phyloP scores from a whole-genome alignment of 345 rosid species.

The Carallia brachiata region DNA sequence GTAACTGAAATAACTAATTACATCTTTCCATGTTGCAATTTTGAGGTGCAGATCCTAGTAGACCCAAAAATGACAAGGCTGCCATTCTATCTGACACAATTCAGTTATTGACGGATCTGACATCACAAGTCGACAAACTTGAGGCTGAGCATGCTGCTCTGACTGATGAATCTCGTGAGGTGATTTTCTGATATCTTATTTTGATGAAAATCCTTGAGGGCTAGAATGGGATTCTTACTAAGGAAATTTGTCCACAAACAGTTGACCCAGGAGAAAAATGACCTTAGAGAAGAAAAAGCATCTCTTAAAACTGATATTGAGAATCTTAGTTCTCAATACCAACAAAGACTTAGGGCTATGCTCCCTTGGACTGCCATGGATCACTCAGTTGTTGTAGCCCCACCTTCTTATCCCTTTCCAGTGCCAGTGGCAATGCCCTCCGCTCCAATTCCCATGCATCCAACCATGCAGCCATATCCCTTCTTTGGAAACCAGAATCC shows the following conservation, averaged over 20 bases:
- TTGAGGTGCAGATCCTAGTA: slow-evolving; percentile 62
- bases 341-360: slow-evolving; percentile 64
- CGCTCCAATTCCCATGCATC: slow-evolving; percentile 79
- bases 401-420: slow-evolving; percentile 64
- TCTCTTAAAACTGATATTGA: slow-evolving; percentile 73
- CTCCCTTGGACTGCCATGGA: slow-evolving; percentile 70
- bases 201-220: not conserved
- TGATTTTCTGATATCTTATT: slow-evolving; percentile 18
- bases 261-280: slow-evolving; percentile 88
- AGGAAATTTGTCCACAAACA: slow-evolving; percentile 24
- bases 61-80: slow-evolving; percentile 90
- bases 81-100: slow-evolving; percentile 74
- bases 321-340: slow-evolving; percentile 68
- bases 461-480: slow-evolving; percentile 71
- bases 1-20: not conserved
- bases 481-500: slow-evolving; percentile 73
- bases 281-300: slow-evolving; percentile 81
- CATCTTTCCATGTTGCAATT: slow-evolving; percentile 11
- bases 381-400: slow-evolving; percentile 75
- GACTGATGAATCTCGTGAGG: slow-evolving; percentile 89
- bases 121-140: slow-evolving; percentile 71
- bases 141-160: slow-evolving; percentile 62
- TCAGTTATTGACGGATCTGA: slow-evolving; percentile 79
- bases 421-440: slow-evolving; percentile 77
- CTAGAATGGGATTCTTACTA: not conserved